Conservation (phyloP, 1,284 basidiomycete genomes). For the Melampsora larici-populina region DNA sequence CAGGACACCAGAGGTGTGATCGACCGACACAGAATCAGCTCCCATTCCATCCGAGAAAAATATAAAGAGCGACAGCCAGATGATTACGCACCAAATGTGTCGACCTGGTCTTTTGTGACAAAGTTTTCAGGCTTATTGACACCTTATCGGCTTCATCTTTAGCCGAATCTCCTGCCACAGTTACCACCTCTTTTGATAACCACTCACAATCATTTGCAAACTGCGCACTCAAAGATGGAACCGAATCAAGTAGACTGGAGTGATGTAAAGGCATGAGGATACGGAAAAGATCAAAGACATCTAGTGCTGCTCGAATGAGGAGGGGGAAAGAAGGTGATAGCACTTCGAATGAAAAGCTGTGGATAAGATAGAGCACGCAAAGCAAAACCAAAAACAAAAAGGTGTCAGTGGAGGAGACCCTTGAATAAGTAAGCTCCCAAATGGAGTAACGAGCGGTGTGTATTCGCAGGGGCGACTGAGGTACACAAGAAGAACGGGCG, state of each 20-base stretch:
- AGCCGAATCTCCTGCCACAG: constrained; percentile 55
- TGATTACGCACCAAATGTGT: constrained; percentile 60
- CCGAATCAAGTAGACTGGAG: constrained; percentile 59
- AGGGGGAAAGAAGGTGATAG: constrained; percentile 45
- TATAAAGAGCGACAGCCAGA: background rate
- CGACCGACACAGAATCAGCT: background rate
- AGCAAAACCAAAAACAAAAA: background rate
- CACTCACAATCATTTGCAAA: constrained; percentile 83
- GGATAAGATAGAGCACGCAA: background rate
- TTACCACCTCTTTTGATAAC: constrained; percentile 57
- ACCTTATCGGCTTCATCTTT: constrained; percentile 58
- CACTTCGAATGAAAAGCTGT: constrained; percentile 31
- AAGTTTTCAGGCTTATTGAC: constrained; percentile 51
- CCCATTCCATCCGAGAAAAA: background rate
- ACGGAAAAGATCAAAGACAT: constrained; percentile 74
- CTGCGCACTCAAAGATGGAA: constrained; percentile 67
- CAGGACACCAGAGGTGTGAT: too few species aligned
- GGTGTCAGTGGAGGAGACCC: background rate
- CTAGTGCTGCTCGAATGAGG: constrained; percentile 63
- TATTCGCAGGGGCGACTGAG: too few species aligned
- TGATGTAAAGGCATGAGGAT: constrained; percentile 75
- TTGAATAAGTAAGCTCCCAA: background rate
- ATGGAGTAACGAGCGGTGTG: too few species aligned
- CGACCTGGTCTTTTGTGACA: background rate
- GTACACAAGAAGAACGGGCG: too few species aligned